Evolutionary conservation across 306 rosid species (phyloP).

Genomic region (Ochetophila trinervis): DNA sequence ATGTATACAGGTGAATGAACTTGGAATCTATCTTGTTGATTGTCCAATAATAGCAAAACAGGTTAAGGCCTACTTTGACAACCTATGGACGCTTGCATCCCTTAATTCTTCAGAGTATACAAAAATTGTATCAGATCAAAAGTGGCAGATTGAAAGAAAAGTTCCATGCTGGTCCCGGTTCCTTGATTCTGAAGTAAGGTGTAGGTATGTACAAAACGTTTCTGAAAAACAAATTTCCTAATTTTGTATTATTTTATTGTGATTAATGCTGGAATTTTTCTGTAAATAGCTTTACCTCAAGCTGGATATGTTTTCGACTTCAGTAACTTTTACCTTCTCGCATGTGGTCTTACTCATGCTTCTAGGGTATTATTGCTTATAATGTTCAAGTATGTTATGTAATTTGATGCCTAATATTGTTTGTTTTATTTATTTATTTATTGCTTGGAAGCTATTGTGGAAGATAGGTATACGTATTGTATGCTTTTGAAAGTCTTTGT

Average conservation of each 20-base stretch:
- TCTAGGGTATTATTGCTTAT: too few species aligned
- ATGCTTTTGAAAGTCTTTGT: too few species aligned
- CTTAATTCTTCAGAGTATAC: slow-evolving; percentile 62
- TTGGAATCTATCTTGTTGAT: slow-evolving; percentile 73
- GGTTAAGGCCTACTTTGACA: slow-evolving; percentile 69
- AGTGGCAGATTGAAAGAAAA: slow-evolving; percentile 79
- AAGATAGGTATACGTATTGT: too few species aligned
- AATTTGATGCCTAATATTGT: too few species aligned
- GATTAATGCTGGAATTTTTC: neutral
- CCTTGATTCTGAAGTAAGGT: slow-evolving; percentile 46
- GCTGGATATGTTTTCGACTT: too few species aligned
- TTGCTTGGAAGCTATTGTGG: too few species aligned
- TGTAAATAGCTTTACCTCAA: too few species aligned
- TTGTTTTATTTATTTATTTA: too few species aligned
- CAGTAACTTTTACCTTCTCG: too few species aligned
- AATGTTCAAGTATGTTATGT: too few species aligned
- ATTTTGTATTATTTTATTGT: neutral
- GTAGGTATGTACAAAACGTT: slow-evolving; percentile 56
- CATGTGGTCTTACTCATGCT: too few species aligned
- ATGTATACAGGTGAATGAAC: slow-evolving; percentile 74
- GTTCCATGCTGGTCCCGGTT: slow-evolving; percentile 98
- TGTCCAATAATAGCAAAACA: slow-evolving; percentile 65
- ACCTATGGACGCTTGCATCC: slow-evolving; percentile 69
- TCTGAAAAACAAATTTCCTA: neutral
- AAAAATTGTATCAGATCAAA: slow-evolving; percentile 56